Conservation (phyloP, 345 rosid genomes). For the Lenwebbia sp. region DNA sequence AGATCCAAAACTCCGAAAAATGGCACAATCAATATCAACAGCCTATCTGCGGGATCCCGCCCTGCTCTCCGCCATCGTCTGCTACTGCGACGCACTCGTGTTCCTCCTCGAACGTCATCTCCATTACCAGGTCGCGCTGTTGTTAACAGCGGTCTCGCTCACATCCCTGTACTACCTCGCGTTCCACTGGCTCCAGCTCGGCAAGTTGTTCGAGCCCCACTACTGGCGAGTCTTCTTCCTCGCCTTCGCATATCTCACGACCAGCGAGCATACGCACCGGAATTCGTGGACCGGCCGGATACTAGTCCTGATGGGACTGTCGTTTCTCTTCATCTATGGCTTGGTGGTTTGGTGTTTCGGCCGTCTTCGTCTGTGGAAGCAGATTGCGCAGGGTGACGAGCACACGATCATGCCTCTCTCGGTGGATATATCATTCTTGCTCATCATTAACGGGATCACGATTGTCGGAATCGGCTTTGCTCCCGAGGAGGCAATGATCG, state of each 20-base stretch:
- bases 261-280: background rate
- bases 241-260: background rate
- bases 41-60: background rate
- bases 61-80: background rate
- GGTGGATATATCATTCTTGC: background rate
- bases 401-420: background rate
- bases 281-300: background rate
- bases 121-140: background rate
- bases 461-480: conserved; percentile 2
- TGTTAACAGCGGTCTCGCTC: background rate
- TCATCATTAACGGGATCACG: conserved; percentile 5
- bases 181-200: background rate
- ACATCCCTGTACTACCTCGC: background rate
- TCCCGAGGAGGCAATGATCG: background rate
- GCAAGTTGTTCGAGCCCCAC: background rate
- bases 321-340: background rate
- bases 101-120: background rate
- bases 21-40: background rate
- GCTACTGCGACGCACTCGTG: background rate
- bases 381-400: background rate
- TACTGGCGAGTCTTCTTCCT: background rate
- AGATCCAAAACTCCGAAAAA: background rate
- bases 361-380: background rate
- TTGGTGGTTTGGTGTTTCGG: background rate
- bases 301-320: background rate